Base-by-base conservation (phyloP, 345 rosid genomes). In the Boechera retrofracta region DNA sequence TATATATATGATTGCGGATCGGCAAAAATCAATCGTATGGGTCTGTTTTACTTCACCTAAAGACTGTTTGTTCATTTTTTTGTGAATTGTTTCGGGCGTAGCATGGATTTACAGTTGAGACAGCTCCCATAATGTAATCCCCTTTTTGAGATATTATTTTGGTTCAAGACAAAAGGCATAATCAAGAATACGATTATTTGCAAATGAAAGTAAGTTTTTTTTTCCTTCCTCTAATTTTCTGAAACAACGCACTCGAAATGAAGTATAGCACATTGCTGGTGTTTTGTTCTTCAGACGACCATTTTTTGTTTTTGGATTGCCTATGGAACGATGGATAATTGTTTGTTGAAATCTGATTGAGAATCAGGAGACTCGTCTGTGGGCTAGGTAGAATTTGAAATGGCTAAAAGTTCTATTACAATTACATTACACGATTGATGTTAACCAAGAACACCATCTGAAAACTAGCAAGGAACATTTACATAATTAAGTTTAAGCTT, bases 341-440 rank as follows among this genome's bases (percentile, higher is more conserved):
- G 24, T 21, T 39, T 39, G 10, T 7, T 36, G 39, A 36, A 36
- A 7, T 36, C 39, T 36, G 38, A 39, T 39, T 39, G 11, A 9
- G 42, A 39, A 39, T 9, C 42, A 39, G 42, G 42, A 39, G 11
- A 39, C 10, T 28, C 48, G 11, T 28, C 29, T 28, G 2, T 39
- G n/a, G 13, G 32, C 32, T 53, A 52, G 10, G 31, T n/a, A 53
- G 31, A 24, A 4, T 10, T 32, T 16, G 35, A 55, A 69, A 10
- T 16, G 47, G 33, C 79, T 67, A 65, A 48, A 51, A n/a, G 5
- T 26, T 57, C 44, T 68, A 76, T 51, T 68, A 21, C 51, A 13
- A 59, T 52, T 76, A 32, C 79, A 61, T 61, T 52, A 51, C 49
- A 49, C 5, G n/a, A 8, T 48, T 29, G 62, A 56, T 13, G 39